Conservation (phyloP, 2,329 filamentous ascomycete genomes). For the Arthrobotrys pseudoclavata region DNA sequence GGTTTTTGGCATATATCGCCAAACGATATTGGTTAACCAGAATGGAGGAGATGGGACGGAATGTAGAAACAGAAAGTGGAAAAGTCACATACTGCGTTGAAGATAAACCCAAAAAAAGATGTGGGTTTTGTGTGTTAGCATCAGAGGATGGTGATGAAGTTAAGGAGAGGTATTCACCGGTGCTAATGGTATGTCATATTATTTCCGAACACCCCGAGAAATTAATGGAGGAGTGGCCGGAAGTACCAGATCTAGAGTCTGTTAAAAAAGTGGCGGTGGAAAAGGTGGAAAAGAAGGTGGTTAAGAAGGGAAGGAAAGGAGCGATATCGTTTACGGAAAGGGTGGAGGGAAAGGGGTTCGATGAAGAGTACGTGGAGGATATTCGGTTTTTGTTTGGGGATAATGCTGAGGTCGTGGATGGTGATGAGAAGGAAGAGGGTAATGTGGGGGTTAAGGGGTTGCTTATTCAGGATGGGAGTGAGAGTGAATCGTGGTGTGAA, state of each 20-base stretch:
- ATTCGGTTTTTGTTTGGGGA: conserved; percentile 3
- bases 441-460: no score
- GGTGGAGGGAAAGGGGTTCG: background rate
- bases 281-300: background rate
- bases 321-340: no score
- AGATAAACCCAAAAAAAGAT: conserved; percentile 29
- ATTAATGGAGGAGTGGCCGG: conserved; percentile 34
- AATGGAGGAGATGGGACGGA: conserved; percentile 33
- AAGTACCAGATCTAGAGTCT: background rate
- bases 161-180: conserved; percentile 30
- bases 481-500: no score
- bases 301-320: no score
- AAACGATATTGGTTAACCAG: conserved; percentile 25
- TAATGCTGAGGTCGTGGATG: background rate
- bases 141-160: background rate
- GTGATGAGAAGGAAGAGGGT: no score
- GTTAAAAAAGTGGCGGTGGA: background rate
- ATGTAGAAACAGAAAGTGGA: background rate
- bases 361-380: background rate
- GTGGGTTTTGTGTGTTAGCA: conserved; percentile 26
- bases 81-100: conserved; percentile 24
- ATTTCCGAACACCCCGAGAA: conserved; percentile 26
- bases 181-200: conserved; percentile 49
- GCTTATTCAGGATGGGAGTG: no score
- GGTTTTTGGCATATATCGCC: conserved; percentile 30